Evolutionary conservation across 78 protist genomes (phyloP), one percentile per base, ranked within the genome.

Genomic region (Speleostelium caveatum): DNA sequence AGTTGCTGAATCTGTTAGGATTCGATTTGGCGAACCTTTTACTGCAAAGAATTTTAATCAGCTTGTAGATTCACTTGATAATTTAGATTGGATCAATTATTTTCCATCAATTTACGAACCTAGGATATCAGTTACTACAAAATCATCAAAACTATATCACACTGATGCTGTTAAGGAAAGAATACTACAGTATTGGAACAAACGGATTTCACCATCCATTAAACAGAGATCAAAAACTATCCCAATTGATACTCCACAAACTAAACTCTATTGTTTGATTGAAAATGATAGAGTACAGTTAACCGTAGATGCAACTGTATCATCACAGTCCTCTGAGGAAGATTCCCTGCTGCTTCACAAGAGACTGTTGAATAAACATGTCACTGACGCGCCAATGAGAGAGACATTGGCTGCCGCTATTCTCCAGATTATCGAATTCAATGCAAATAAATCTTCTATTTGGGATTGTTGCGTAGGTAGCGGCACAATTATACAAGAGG

Each of bases 401-500:
- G 91, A 83, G 30, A 83, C 91, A 22, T 33, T 83, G 22, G 91
- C 91, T 24, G 30, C 60, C 8, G 91, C 91, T 1, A 12, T 69
- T 3, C 28, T 67, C 26, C 0, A 17, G 7, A 3, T 36, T 5
- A 32, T 53, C 7, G 69, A 30, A 19, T 35, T 19, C 38, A 8
- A 6, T 2, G 38, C 53, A 28, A 33, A 3, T 55, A 14, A 1
- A 56, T 21, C n/a, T 7, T n/a, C 5, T 3, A 12, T 83, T 8
- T 83, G 91, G 91, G 91, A 83, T 33, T 73, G 79, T 21, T 83
- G 67, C 12, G 41, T 58, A 33, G 91, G 91, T 6, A 65, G 75
- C 32, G 91, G 91, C 14, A 69, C 79, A 1, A 38, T 83, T 16
- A 12, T 83, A 24, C 71, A 53, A 28, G 91, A 83, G n/a, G 71